Evolutionary conservation across 148 eudicot genomes (phyloP), one percentile per base, ranked within the genome.

Genomic region (Rhododendron vialii): DNA sequence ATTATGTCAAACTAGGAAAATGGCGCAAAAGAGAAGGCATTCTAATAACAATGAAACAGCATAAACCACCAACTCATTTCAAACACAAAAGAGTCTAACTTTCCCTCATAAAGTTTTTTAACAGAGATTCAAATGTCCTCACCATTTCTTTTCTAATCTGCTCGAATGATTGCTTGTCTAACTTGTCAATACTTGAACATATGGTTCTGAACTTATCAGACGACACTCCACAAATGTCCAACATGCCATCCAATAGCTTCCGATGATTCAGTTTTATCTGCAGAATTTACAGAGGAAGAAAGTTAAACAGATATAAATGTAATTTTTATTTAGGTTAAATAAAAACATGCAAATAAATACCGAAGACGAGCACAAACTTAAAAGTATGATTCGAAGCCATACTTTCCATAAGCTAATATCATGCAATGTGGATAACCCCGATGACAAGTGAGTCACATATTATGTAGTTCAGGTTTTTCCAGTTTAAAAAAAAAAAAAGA

Each of bases 131-230:
- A 14, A n/a, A 79, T 67, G 30, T 26, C 11, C 92, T 84, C 38
- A 95, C 99, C 99, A 98, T 93, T 91, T 98, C 99, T 83, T 84
- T 94, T 86, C 91, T 94, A 15, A 98, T 90, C 87, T 94, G 99
- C 86, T 95, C 98, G 89, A 95, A 96, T 28, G 99, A 86, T 83
- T 92, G 98, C 89, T 98, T 98, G 92, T 98, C 99, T 85, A 98
- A 86, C 92, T 98, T 95, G 95, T 98, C 99, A 88, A 98, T 94
- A 80, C 98, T 98, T 74, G 99, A 98, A 88, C 99, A 95, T 63
- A 95, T 96, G 71, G 99, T 94, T 88, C 98, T 94, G 67, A 95
- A 98, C 86, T 98, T 98, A 85, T 92, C 93, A 57, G 94, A 87
- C 82, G 99, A 96, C 87, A 98, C 99, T 81, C 98, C 98, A 90